Percentiles rank a stretch among this genome's conserved stretches.
phyloP scores from a whole-genome alignment of 2,329 filamentous ascomycete genomes.

The Cercospora zeina region DNA sequence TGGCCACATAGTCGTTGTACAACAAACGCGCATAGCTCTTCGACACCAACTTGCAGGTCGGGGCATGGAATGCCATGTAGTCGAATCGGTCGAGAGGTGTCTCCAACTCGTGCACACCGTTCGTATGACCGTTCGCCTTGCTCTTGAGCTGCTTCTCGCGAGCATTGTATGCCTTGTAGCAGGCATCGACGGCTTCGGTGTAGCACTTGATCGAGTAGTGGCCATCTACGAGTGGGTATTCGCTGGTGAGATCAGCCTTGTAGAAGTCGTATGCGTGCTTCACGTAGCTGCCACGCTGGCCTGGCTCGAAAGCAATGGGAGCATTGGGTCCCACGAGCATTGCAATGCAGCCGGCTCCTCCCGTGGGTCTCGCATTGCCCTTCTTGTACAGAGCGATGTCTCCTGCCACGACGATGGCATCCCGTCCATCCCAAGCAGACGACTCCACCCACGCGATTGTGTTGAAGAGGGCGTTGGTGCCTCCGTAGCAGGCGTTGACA shows the following conservation, averaged over 20 bases:
- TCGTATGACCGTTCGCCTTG: conserved; percentile 44
- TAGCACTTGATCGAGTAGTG: conserved; percentile 57
- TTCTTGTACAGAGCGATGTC: conserved; percentile 59
- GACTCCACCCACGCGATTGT: conserved; percentile 57
- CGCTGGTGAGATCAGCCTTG: conserved; percentile 56
- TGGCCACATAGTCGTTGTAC: conserved; percentile 54
- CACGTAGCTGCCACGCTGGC: conserved; percentile 54
- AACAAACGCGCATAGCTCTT: conserved; percentile 56
- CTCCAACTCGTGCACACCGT: conserved; percentile 46
- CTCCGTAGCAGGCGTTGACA: conserved; percentile 57
- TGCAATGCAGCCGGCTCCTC: conserved; percentile 55
- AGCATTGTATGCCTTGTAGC: conserved; percentile 57
- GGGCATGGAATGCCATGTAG: conserved; percentile 57
- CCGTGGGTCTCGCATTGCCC: conserved; percentile 55
- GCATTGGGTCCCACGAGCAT: conserved; percentile 56
- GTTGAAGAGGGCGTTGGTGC: conserved; percentile 58
- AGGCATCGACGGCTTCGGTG: conserved; percentile 54
- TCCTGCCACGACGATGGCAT: conserved; percentile 55
- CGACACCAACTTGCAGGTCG: conserved; percentile 57
- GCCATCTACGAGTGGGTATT: conserved; percentile 56
- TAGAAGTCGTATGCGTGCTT: conserved; percentile 57
- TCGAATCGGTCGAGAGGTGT: conserved; percentile 55
- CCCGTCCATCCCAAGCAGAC: conserved; percentile 55
- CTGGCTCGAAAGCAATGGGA: conserved; percentile 53
- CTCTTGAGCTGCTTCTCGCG: conserved; percentile 51